A percentile compares a stretch with the other conserved stretches of the same genome.
These are phyloP conservation scores for Sarocladiaceae sp. DNA, from an alignment of 2,329 filamentous ascomycete species.

Conservation along the genomic window DNA sequence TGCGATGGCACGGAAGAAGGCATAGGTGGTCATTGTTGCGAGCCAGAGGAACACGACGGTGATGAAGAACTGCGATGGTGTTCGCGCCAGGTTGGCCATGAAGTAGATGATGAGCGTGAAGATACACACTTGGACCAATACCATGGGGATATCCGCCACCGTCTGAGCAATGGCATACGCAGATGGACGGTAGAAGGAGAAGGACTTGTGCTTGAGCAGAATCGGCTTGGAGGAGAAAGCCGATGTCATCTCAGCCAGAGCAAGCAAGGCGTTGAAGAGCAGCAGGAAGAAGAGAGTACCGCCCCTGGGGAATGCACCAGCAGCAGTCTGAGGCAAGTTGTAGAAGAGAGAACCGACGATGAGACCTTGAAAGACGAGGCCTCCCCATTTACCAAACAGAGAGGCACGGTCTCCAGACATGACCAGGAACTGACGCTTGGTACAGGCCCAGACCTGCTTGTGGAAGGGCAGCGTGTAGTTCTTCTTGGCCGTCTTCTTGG, in stretches of 20 bases:
- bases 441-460: conserved; percentile 64
- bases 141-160: conserved; percentile 52
- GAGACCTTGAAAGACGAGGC: conserved; percentile 65
- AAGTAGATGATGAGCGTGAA: conserved; percentile 74
- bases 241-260: conserved; percentile 66
- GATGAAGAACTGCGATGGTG: conserved; percentile 62
- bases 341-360: conserved; percentile 79
- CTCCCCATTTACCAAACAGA: conserved; percentile 73
- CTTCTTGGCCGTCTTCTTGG: conserved; percentile 59
- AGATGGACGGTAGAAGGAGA: conserved; percentile 59
- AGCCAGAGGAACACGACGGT: conserved; percentile 56
- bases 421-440: conserved; percentile 72
- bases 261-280: conserved; percentile 56
- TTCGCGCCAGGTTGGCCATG: conserved; percentile 63
- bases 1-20: conserved; percentile 53
- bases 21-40: conserved; percentile 50
- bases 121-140: conserved; percentile 57
- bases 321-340: conserved; percentile 52
- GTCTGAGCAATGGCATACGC: conserved; percentile 52
- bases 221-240: conserved; percentile 59
- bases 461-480: conserved; percentile 72
- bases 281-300: conserved; percentile 45
- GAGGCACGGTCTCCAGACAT: conserved; percentile 69
- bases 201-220: conserved; percentile 63
- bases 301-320: conserved; percentile 55